A percentile compares a stretch with the other conserved stretches of the same genome.
Evolutionary conservation across 192 early-diverging fungal species (phyloP).

Genomic region (Phlyctochytrium arcticum): DNA sequence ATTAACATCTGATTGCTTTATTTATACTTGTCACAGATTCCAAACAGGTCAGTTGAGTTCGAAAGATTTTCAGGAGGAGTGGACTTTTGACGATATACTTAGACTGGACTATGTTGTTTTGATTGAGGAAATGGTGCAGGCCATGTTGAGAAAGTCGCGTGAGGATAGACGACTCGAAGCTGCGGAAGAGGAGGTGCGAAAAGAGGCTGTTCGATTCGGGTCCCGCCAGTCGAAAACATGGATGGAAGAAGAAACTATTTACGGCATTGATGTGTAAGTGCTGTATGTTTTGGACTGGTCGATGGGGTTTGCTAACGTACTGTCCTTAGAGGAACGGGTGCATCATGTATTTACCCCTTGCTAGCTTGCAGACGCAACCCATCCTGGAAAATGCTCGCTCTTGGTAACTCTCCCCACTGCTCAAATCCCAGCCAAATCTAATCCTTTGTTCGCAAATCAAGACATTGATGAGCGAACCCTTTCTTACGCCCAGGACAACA

Average conservation of each 20-base stretch:
- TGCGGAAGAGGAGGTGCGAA: too few relatives aligned
- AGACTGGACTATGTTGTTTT: constrained; percentile 69
- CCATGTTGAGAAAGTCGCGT: too few relatives aligned
- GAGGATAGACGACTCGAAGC: too few relatives aligned
- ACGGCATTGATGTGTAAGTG: constrained; percentile 65
- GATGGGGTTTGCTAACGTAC: too few relatives aligned
- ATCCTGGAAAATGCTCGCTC: constrained; percentile 67
- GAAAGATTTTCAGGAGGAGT: too few relatives aligned
- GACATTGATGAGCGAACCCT: constrained; percentile 68
- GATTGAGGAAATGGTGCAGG: constrained; percentile 67
- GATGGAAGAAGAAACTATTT: constrained; percentile 3
- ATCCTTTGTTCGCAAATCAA: not conserved
- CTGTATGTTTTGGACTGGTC: too few relatives aligned
- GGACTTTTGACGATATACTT: constrained; percentile 6
- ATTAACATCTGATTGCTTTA: not conserved
- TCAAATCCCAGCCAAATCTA: too few relatives aligned
- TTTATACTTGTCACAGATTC: not conserved
- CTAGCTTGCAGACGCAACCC: constrained; percentile 59
- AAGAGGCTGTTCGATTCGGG: too few relatives aligned
- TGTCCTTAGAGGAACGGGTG: constrained; percentile 69
- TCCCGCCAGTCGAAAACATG: too few relatives aligned
- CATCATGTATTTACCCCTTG: constrained; percentile 89
- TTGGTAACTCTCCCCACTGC: constrained; percentile 43
- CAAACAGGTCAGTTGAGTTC: not conserved
- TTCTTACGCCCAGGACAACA: constrained; percentile 61